phyloP scores from a whole-genome alignment of 495 filamentous ascomycete genomes.

The Penicillium bialowiezense region DNA sequence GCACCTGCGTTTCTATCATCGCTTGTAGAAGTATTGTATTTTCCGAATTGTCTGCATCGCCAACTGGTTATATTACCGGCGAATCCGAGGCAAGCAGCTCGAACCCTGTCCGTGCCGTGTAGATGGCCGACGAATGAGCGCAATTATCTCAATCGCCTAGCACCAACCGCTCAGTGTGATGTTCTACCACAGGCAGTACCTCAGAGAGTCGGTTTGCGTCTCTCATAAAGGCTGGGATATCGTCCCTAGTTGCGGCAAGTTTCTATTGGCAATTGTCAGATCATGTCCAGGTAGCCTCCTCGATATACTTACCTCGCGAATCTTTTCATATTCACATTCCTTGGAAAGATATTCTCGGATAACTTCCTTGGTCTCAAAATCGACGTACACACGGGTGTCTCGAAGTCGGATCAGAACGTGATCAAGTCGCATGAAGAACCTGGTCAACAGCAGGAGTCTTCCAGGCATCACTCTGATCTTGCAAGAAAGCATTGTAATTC shows the following conservation, averaged over 20 bases:
- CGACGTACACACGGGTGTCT: slow-evolving; percentile 89
- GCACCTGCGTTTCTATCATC: too few species aligned
- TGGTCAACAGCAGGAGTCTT: slow-evolving; percentile 73
- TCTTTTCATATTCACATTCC: slow-evolving; percentile 74
- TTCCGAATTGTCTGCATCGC: too few species aligned
- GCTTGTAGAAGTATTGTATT: too few species aligned
- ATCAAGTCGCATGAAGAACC: slow-evolving; percentile 94
- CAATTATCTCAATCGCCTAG: slow-evolving; percentile 14
- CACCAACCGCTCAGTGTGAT: slow-evolving; percentile 43
- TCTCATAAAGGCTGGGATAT: slow-evolving; percentile 72
- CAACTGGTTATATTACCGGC: too few species aligned
- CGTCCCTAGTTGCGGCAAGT: slow-evolving; percentile 67
- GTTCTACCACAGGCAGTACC: slow-evolving; percentile 68
- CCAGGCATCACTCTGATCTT: slow-evolving; percentile 91
- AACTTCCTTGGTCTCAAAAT: slow-evolving; percentile 78
- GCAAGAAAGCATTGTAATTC: slow-evolving; percentile 79
- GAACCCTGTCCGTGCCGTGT: not conserved
- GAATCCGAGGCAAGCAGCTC: too few species aligned
- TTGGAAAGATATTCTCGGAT: slow-evolving; percentile 83
- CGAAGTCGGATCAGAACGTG: slow-evolving; percentile 80
- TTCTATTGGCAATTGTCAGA: slow-evolving; percentile 46
- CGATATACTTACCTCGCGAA: slow-evolving; percentile 60
- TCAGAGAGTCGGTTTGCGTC: slow-evolving; percentile 78
- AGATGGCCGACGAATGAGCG: not conserved
- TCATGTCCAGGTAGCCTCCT: not conserved